Evolutionary conservation across 2,329 filamentous ascomycete species (phyloP).

Genomic region (Sarocladium kiliense): DNA sequence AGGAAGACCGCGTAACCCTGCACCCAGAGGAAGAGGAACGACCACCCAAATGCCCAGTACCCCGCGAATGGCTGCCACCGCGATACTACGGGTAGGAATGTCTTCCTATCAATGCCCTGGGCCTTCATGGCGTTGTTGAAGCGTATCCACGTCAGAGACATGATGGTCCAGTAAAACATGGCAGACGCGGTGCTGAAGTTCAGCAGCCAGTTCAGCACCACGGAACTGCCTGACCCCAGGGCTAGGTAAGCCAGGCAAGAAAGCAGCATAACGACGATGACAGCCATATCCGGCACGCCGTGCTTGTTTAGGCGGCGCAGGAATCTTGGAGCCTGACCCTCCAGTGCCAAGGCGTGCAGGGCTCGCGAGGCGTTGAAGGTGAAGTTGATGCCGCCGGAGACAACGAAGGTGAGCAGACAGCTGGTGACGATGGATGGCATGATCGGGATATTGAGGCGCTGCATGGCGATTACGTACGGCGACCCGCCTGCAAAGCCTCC

Average conservation of each 20-base stretch:
- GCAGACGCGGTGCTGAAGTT: neutral
- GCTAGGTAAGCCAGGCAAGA: constrained; percentile 3
- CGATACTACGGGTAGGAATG: neutral
- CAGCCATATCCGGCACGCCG: constrained; percentile 2
- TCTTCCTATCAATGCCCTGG: constrained; percentile 9
- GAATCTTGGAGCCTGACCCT: constrained; percentile 11
- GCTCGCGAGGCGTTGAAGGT: constrained; percentile 25
- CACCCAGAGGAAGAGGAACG: constrained; percentile 6
- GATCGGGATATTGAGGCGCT: constrained; percentile 28
- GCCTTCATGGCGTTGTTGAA: constrained; percentile 9
- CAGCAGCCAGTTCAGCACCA: constrained; percentile 8
- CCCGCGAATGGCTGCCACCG: constrained; percentile 6
- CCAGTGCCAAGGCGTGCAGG: constrained; percentile 12
- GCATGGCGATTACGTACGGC: constrained; percentile 26
- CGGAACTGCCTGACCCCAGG: neutral
- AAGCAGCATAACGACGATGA: constrained; percentile 2
- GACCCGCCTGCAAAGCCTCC: neutral
- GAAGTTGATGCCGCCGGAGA: constrained; percentile 36
- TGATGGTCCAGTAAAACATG: constrained; percentile 9
- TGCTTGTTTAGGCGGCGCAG: constrained; percentile 8
- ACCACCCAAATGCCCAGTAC: constrained; percentile 4
- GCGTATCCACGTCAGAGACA: constrained; percentile 10
- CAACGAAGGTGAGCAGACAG: constrained; percentile 34
- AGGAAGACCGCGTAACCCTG: neutral
- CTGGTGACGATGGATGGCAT: constrained; percentile 35